Evolutionary conservation across 495 filamentous ascomycete species (phyloP).

Genomic region (Penicillium turbatum): DNA sequence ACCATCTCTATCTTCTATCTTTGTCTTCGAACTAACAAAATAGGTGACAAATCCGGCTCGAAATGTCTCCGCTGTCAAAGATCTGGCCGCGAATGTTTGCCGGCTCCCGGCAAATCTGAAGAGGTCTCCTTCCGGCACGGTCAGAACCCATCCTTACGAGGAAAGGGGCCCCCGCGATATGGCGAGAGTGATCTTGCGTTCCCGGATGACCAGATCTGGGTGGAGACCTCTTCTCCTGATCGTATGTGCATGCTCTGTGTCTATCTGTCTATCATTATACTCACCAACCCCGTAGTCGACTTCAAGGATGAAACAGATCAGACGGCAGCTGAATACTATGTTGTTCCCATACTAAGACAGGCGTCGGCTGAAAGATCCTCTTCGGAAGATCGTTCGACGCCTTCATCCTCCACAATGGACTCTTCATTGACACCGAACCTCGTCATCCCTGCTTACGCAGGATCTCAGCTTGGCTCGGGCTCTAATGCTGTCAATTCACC

Average conservation of each 20-base stretch:
- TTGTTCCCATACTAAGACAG: conserved; percentile 23
- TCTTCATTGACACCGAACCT: conserved; percentile 14
- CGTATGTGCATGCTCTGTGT: conserved; percentile 21
- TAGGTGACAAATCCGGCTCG: conserved; percentile 41
- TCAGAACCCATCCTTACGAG: conserved; percentile 40
- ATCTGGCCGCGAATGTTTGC: conserved; percentile 42
- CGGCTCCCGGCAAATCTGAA: conserved; percentile 38
- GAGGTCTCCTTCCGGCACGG: conserved; percentile 44
- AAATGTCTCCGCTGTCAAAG: conserved; percentile 42
- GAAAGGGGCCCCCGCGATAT: conserved; percentile 40
- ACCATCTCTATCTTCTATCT: no score
- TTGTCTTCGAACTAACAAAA: neutral
- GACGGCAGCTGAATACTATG: conserved; percentile 40
- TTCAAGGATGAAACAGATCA: conserved; percentile 44
- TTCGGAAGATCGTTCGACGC: conserved; percentile 25
- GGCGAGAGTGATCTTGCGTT: conserved; percentile 41
- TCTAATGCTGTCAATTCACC: conserved; percentile 20
- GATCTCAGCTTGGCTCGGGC: conserved; percentile 17
- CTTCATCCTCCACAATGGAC: conserved; percentile 28
- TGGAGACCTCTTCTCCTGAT: conserved; percentile 28
- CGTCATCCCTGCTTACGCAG: conserved; percentile 11
- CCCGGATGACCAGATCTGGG: conserved; percentile 39
- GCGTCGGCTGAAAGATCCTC: conserved; percentile 21
- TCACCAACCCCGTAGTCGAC: conserved; percentile 22
- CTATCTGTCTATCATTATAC: neutral